Conservation (phyloP, 768 basidiomycete species). For the Tremella fuciformis region DNA sequence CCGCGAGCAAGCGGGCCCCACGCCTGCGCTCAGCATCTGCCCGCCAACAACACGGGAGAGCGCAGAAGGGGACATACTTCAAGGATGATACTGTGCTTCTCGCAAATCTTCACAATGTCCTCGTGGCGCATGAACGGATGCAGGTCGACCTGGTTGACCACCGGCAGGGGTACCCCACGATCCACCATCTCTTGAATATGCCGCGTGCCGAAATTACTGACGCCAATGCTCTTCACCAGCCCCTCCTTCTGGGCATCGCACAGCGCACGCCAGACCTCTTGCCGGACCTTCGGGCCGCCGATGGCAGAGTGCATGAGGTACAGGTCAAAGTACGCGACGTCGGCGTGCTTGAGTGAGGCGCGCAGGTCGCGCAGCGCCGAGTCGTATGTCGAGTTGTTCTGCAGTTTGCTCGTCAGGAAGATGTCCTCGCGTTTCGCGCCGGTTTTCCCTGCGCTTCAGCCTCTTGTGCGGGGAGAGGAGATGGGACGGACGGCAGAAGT, state of each 20-base stretch:
- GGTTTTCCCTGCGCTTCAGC: conserved; percentile 19
- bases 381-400: conserved; percentile 60
- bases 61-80: conserved; percentile 56
- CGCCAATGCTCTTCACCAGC: conserved; percentile 62
- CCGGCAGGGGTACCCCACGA: conserved; percentile 58
- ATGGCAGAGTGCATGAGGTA: conserved; percentile 70
- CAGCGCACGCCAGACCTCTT: conserved; percentile 66
- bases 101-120: conserved; percentile 64
- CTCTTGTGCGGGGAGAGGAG: background rate
- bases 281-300: conserved; percentile 60
- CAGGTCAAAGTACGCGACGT: conserved; percentile 64
- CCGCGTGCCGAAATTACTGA: conserved; percentile 60
- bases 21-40: conserved; percentile 55
- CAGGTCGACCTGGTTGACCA: conserved; percentile 62
- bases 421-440: conserved; percentile 60
- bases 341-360: conserved; percentile 59
- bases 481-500: conserved; percentile 34
- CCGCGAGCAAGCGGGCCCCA: conserved; percentile 72
- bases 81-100: conserved; percentile 60
- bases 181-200: conserved; percentile 62
- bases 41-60: background rate
- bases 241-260: conserved; percentile 65
- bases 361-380: conserved; percentile 57
- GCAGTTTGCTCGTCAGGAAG: conserved; percentile 71
- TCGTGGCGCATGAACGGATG: conserved; percentile 69